Evolutionary conservation across 352 stramenopile genomes (phyloP).

Genomic region (Plasmopara viticola): DNA sequence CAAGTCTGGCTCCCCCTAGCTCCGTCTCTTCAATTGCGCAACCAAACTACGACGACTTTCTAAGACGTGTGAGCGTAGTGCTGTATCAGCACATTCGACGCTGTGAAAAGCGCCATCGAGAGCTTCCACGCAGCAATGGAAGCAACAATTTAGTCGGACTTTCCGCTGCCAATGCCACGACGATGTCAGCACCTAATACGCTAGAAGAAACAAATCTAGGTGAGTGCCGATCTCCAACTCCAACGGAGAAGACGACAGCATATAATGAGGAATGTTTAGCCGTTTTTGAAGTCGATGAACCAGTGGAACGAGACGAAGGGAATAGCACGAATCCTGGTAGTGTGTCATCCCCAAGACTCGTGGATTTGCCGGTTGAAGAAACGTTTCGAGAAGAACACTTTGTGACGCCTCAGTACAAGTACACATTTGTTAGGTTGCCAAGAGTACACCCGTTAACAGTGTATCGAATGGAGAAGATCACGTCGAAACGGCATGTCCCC

Average conservation of each 20-base stretch:
- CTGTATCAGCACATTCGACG: constrained; percentile 86
- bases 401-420: constrained; percentile 85
- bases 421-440: constrained; percentile 75
- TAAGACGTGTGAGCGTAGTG: constrained; percentile 84
- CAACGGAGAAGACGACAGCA: constrained; percentile 8
- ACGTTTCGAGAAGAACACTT: constrained; percentile 87
- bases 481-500: constrained; percentile 73
- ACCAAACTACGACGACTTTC: constrained; percentile 88
- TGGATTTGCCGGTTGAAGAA: constrained; percentile 72
- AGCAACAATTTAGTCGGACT: constrained; percentile 4
- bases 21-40: constrained; percentile 79
- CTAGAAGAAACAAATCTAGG: constrained; percentile 11
- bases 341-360: constrained; percentile 48
- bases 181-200: constrained; percentile 18
- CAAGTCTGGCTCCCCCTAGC: constrained; percentile 56
- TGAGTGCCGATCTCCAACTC: constrained; percentile 17
- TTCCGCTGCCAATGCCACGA: constrained; percentile 16
- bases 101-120: constrained; percentile 73
- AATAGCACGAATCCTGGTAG: constrained; percentile 30
- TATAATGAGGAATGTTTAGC: constrained; percentile 11
- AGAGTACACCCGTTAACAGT: constrained; percentile 67
- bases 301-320: constrained; percentile 9
- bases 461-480: constrained; percentile 83
- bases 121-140: constrained; percentile 38
- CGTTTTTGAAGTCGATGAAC: neutral